Evolutionary conservation across 169 alveolate genomes (phyloP), one percentile per base, ranked within the genome.

Genomic region (Cardiosporidium cionae): DNA sequence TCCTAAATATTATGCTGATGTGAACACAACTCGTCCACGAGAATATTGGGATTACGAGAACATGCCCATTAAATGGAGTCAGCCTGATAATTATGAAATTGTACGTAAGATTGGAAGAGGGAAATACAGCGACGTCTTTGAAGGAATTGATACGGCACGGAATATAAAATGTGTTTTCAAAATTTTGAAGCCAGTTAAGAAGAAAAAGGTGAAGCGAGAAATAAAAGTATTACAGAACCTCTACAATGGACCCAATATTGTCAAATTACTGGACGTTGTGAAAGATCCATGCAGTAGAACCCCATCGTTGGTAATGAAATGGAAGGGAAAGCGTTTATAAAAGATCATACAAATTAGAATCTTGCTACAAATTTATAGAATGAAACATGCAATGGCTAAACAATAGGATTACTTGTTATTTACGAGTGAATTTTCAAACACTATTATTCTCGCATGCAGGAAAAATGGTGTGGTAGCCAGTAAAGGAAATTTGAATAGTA

Each of bases 51-150:
- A 87, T 68, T 94, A 93, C 74, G 98, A 94, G 76, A 89, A 82
- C 58, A 79, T 89, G 70, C 81, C 89, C 71, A 83, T 94, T 22
- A 90, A 89, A 58, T 93, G 98, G 97, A 89, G 87, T 44, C 82
- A 83, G 16, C 97, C 94, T 4, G 96, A 94, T 72, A 86, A 94
- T 74, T 96, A 96, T 79, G 98, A 94, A 81, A 90, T 96, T 23
- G 85, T 92, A 36, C 86, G 90, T 69, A 97, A 97, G 87, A 91
- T 97, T 27, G 99, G 99, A n/a, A 83, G 99, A 70, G 99, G 99
- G 25, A 95, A 96, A 85, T 97, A 95, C 87, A 95, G 99, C 76
- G 99, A 95, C 79, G 99, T 97, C 34, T 97, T 94, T 86, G 96
- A 94, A 69, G 99, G 99, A 33, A 87, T 85, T 33, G 79, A 87